A percentile compares a stretch with the other conserved stretches of the same genome.
Evolutionary conservation across 2,329 filamentous ascomycete genomes (phyloP).

Genomic region (Diaporthe citrichinensis): DNA sequence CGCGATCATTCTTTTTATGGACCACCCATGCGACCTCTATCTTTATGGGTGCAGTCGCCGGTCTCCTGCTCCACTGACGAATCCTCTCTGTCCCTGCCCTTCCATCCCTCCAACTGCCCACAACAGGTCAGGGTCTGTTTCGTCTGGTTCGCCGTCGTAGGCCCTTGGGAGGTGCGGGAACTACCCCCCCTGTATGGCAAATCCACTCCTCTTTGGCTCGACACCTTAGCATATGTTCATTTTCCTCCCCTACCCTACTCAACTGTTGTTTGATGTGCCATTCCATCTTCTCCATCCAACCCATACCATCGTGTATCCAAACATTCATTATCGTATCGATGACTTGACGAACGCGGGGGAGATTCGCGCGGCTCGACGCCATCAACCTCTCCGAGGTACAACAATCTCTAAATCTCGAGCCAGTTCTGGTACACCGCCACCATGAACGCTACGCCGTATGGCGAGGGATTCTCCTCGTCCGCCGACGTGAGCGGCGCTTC

Average conservation of each 20-base stretch:
- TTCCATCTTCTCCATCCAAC: slow-evolving; percentile 37
- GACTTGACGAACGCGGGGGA: slow-evolving; percentile 43
- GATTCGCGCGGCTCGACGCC: slow-evolving; percentile 50
- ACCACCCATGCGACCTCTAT: slow-evolving; percentile 48
- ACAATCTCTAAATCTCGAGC: slow-evolving; percentile 40
- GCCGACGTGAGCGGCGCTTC: slow-evolving; percentile 25
- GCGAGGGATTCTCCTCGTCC: slow-evolving; percentile 26
- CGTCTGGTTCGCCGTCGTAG: slow-evolving; percentile 57
- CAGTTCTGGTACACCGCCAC: slow-evolving; percentile 31
- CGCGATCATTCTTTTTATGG: slow-evolving; percentile 50
- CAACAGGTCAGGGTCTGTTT: slow-evolving; percentile 60
- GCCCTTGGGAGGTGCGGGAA: slow-evolving; percentile 48
- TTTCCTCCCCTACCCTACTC: slow-evolving; percentile 43
- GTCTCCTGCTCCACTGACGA: slow-evolving; percentile 41
- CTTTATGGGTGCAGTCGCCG: slow-evolving; percentile 47
- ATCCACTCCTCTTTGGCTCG: slow-evolving; percentile 31
- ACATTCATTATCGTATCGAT: slow-evolving; percentile 38
- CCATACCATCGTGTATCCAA: slow-evolving; percentile 32
- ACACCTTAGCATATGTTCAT: slow-evolving; percentile 55
- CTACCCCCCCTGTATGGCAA: slow-evolving; percentile 42
- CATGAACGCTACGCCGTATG: slow-evolving; percentile 29
- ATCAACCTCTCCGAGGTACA: slow-evolving; percentile 46
- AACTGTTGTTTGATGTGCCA: slow-evolving; percentile 44
- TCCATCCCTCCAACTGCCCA: slow-evolving; percentile 48
- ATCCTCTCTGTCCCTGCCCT: slow-evolving; percentile 51